Evolutionary conservation across 2,329 filamentous ascomycete species (phyloP), one percentile per base, ranked within the genome.

Genomic region (Nannizzia gypsea): DNA sequence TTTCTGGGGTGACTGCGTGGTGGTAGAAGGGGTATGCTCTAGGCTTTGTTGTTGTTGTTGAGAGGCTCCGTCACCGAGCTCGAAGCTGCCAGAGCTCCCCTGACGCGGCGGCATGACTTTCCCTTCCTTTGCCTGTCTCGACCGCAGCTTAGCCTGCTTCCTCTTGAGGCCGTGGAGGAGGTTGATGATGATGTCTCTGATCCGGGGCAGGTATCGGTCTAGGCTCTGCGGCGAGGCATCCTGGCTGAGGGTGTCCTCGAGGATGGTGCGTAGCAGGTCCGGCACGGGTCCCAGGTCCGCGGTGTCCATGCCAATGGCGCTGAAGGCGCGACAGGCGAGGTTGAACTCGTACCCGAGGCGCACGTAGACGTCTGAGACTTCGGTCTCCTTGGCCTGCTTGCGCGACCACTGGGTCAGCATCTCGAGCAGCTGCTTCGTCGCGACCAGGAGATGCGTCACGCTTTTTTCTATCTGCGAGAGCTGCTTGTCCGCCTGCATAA

Each of bases 391-490:
- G 59, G 93, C 91, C 68, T 88, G 86, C 63, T 89, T 87, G 60
- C 92, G 89, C 62, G 93, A 99, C 93, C 93, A 99, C 80, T 95
- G 88, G 54, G 93, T 99, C 63, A 99, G 80, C 4, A 92, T 99
- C 77, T 99, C 93, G 63, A 99, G 86, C 1, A 99, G 85, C 75
- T 97, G 91, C 73, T 99, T 99, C 36, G 93, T 99, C 38, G 93
- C 93, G 65, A 99, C 92, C 38, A 99, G 85, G 50, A 99, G 87
- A 72, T 99, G 93, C 9, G 92, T 96, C 64, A 99, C 93, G 72
- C 91, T 96, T 79, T 96, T 97, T 78, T 99, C 93, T 74, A 99
- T 99, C 74, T 96, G 92, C 58, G 92, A 96, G 66, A 99, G 82
- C 66, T 89, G 80, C 79, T 89, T 78, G 78, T 85, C 78, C 74